These are phyloP conservation scores for Pestalotiopsis fici DNA, from an alignment of 2,329 filamentous ascomycete genomes.

Conservation along the genomic window DNA sequence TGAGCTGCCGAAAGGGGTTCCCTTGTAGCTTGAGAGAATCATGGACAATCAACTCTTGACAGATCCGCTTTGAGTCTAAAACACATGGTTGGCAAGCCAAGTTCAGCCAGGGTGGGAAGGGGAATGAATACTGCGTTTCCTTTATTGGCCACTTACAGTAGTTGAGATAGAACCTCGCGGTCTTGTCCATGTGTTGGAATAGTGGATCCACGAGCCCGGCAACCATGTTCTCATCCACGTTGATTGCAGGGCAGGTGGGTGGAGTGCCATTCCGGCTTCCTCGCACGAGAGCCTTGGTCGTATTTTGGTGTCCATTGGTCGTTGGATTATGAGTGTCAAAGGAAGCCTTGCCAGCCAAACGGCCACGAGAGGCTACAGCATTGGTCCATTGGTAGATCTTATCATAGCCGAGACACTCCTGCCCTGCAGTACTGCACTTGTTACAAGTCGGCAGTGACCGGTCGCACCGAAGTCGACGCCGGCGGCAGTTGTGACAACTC, in stretches of 20 bases:
- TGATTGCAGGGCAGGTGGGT: background rate
- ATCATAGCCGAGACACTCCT: conserved; percentile 64
- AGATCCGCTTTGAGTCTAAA: conserved; percentile 37
- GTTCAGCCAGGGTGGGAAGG: background rate
- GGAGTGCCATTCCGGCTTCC: background rate
- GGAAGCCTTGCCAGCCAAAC: conserved; percentile 31
- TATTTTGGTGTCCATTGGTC: background rate
- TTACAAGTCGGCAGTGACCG: conserved; percentile 59
- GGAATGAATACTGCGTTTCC: background rate
- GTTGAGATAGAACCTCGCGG: conserved; percentile 47
- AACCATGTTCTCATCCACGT: background rate
- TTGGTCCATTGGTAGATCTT: conserved; percentile 62
- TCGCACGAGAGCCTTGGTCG: background rate
- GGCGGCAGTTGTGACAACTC: conserved; percentile 64
- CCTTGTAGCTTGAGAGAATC: conserved; percentile 38
- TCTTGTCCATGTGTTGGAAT: conserved; percentile 51
- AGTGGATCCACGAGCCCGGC: conserved; percentile 52
- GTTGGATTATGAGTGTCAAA: background rate
- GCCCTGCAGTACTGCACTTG: conserved; percentile 57
- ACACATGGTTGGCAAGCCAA: conserved; percentile 6
- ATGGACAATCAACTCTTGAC: conserved; percentile 54
- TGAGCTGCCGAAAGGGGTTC: conserved; percentile 51
- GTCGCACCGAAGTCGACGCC: conserved; percentile 62
- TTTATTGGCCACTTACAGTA: conserved; percentile 46
- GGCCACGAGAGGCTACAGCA: conserved; percentile 50